Conservation (phyloP, 768 basidiomycete genomes). For the Mycena galopus region DNA sequence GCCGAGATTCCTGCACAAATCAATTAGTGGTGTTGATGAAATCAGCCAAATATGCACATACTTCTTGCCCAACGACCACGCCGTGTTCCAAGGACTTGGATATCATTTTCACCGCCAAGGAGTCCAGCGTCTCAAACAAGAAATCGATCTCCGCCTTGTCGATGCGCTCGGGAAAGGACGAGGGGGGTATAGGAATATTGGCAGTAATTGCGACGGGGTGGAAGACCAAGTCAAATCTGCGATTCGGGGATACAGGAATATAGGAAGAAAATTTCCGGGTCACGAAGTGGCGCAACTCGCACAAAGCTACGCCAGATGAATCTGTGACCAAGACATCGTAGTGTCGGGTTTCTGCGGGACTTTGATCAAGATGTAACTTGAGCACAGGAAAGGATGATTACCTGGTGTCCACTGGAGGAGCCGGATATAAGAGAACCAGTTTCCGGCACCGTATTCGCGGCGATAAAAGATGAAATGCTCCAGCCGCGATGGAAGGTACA, state of each 20-base stretch:
- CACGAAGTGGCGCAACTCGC: constrained; percentile 2
- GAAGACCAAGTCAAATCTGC: constrained; percentile 11
- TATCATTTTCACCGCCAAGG: not conserved
- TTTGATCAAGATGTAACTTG: not conserved
- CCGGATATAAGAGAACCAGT: constrained; percentile 20
- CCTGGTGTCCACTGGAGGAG: constrained; percentile 13
- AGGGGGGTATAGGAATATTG: not conserved
- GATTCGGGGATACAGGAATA: not conserved
- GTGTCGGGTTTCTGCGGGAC: not conserved
- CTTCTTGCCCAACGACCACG: not conserved
- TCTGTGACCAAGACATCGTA: constrained; percentile 17
- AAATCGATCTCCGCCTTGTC: not conserved
- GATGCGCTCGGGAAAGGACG: not conserved
- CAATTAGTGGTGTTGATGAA: too few relatives aligned
- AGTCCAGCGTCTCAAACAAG: not conserved
- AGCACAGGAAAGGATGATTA: not conserved
- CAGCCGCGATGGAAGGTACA: constrained; percentile 13
- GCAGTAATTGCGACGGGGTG: not conserved
- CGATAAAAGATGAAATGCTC: constrained; percentile 16
- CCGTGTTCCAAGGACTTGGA: not conserved
- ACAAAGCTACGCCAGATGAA: not conserved
- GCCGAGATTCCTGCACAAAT: not conserved
- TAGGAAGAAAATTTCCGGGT: not conserved
- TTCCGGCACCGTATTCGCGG: not conserved
- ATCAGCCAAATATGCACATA: too few relatives aligned